phyloP scores from a whole-genome alignment of 495 filamentous ascomycete genomes.

The Neurospora sublineolata region DNA sequence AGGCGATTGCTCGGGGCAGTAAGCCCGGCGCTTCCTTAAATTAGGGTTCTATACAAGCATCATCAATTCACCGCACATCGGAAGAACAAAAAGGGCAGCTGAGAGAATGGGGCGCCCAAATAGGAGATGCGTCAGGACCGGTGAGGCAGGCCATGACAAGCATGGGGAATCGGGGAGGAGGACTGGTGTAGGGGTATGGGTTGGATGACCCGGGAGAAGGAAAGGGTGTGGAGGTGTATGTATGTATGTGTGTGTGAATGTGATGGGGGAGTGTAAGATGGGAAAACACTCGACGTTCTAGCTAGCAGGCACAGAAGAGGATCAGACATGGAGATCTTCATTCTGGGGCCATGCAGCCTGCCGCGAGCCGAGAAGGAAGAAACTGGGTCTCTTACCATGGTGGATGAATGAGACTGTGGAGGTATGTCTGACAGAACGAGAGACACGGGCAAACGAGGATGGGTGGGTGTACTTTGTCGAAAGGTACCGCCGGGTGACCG shows the following conservation, averaged over 20 bases:
- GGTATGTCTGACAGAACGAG: not conserved
- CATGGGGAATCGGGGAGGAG: slow-evolving; percentile 10
- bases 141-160: slow-evolving; percentile 16
- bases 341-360: slow-evolving; percentile 19
- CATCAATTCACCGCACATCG: slow-evolving; percentile 35
- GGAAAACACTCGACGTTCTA: slow-evolving; percentile 3
- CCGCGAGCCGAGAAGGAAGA: slow-evolving; percentile 14
- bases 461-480: slow-evolving; percentile 15
- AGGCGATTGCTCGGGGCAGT: slow-evolving; percentile 29
- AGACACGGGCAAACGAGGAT: slow-evolving; percentile 21
- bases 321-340: slow-evolving; percentile 12
- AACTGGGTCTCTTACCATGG: slow-evolving; percentile 33
- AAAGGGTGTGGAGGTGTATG: slow-evolving; percentile 1
- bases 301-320: slow-evolving; percentile 5
- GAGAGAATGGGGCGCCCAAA: slow-evolving; percentile 10
- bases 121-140: slow-evolving; percentile 12
- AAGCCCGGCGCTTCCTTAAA: slow-evolving; percentile 37
- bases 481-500: slow-evolving; percentile 14
- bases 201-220: slow-evolving; percentile 13
- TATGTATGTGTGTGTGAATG: not conserved
- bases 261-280: slow-evolving; percentile 5
- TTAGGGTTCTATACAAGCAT: slow-evolving; percentile 37
- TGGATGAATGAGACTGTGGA: slow-evolving; percentile 7
- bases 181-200: slow-evolving; percentile 23
- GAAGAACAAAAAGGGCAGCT: slow-evolving; percentile 9